Evolutionary conservation across 2,329 filamentous ascomycete species (phyloP), one percentile per base, ranked within the genome.

Genomic region (Pyrenophora tritici-repentis): DNA sequence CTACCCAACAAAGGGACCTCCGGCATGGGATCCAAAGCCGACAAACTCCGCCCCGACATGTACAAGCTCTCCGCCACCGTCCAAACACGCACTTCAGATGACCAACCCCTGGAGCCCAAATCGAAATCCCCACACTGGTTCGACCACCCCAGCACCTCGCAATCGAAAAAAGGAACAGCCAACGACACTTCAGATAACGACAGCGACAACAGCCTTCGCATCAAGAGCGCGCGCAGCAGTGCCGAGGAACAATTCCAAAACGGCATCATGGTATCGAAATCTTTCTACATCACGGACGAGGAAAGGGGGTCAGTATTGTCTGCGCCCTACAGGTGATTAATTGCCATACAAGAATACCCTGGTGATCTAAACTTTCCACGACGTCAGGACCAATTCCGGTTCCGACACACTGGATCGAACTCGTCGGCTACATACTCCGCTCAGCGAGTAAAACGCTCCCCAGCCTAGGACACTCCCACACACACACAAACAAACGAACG

Each of bases 251-350:
- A 48, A 0, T 67, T 67, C 58, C 58, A 60, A 2, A 42, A 32
- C 24, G 50, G 50, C 12, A 70, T 71, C 13, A 65, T 68, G 63
- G 68, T 71, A 9, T 64, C 61, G 14, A 67, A 63, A 22, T 63
- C 61, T 3, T 71, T 71, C 32, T 63, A 62, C 45, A 60, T 71
- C 9, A 63, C 65, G 3, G 68, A 71, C 33, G 66, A 68, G 26
- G 61, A 67, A 41, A 47, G 63, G 32, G 55, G 48, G 1, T 50
- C 47, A 3, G 33, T 53, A 16, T 5, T 46, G 16, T 50, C 50
- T 9, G 45, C 50, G 16, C 50, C 45, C 9, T 53, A 49, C 31
- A 42, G 40, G 33, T 53, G 35, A 48, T 22, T 53, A 29, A 48
- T 22, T 26, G 20, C 1, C 13, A 29, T 20, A 12, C 29, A 26